These are phyloP conservation scores for Galerina marginata DNA, from an alignment of 768 basidiomycete species.

Conservation along the genomic window DNA sequence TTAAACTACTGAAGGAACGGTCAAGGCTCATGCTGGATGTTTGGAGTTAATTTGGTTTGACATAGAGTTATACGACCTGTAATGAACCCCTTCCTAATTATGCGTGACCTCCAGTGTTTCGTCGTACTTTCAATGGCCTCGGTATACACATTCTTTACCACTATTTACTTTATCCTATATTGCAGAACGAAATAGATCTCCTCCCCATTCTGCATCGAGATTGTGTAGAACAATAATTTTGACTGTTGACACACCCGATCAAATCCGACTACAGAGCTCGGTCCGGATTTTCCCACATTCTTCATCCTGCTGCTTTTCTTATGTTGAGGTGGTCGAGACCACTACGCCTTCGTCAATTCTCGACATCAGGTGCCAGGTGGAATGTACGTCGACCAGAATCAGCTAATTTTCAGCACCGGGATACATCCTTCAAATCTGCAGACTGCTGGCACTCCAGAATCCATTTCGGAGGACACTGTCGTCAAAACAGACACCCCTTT, in stretches of 20 bases:
- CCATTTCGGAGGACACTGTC: neutral
- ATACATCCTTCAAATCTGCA: neutral
- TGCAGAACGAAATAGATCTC: no score
- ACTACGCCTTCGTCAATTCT: conserved; percentile 34
- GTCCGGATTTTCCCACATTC: conserved; percentile 1
- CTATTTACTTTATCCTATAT: no score
- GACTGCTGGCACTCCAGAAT: neutral
- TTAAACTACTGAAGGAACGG: conserved; percentile 95
- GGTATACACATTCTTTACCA: neutral
- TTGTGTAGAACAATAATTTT: no score
- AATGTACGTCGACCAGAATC: conserved; percentile 13
- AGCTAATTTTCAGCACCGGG: conserved; percentile 6
- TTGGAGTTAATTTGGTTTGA: conserved; percentile 65
- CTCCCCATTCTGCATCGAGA: no score
- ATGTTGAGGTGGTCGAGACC: conserved; percentile 43
- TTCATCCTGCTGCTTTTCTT: conserved; percentile 10
- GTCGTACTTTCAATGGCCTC: neutral
- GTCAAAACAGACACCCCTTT: conserved; percentile 1
- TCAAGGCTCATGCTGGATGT: conserved; percentile 87
- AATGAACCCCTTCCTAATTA: conserved; percentile 4
- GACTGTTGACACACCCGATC: no score
- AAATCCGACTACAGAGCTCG: neutral
- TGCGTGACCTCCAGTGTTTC: neutral
- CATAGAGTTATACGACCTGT: conserved; percentile 15
- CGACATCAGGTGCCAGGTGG: conserved; percentile 35